These are phyloP conservation scores for Monilinia polystroma DNA, from an alignment of 2,329 filamentous ascomycete species.

Conservation along the genomic window DNA sequence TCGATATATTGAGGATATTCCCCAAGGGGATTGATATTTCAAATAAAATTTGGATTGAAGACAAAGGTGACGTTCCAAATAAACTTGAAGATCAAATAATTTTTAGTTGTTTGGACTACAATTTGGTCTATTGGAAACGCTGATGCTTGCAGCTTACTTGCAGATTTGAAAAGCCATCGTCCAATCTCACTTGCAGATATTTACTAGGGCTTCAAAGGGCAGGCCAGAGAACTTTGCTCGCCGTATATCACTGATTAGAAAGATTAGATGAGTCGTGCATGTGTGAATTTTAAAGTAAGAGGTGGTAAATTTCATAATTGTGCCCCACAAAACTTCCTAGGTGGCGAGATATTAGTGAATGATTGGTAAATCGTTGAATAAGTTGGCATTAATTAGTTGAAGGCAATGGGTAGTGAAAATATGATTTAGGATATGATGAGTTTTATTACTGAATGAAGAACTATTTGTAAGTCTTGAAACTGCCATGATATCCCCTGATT, in stretches of 20 bases:
- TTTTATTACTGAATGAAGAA: neutral
- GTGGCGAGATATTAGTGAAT: no score
- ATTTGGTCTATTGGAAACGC: neutral
- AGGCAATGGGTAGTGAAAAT: neutral
- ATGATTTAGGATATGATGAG: no score
- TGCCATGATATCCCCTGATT: neutral
- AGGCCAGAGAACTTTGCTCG: neutral
- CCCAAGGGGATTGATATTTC: neutral
- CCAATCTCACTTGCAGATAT: slow-evolving; percentile 17
- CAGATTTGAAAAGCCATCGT: neutral
- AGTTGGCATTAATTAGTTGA: no score
- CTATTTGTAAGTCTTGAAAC: neutral
- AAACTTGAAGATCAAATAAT: no score
- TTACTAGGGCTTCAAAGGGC: neutral
- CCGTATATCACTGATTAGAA: neutral
- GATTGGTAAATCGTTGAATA: neutral
- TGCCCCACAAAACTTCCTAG: neutral
- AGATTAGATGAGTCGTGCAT: neutral
- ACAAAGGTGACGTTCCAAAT: neutral
- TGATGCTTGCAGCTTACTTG: neutral
- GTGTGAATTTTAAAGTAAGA: neutral
- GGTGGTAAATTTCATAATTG: neutral
- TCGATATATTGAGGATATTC: neutral
- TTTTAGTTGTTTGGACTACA: neutral
- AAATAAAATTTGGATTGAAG: neutral